Conservation (phyloP, 139 green algal genomes). For the Limnomonas spitsbergensis region DNA sequence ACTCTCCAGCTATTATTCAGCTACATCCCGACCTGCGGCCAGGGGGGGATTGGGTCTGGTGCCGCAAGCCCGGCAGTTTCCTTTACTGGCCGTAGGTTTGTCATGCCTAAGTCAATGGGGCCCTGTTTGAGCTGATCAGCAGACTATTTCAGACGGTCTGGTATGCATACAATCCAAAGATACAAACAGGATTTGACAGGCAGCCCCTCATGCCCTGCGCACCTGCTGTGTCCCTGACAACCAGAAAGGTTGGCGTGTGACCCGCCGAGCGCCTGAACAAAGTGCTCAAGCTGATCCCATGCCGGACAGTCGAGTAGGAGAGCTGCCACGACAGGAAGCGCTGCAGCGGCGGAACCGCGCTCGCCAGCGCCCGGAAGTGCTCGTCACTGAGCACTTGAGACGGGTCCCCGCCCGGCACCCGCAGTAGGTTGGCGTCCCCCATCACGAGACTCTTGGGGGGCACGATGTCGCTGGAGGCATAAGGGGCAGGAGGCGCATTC, state of each 20-base stretch:
- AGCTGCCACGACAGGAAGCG: constrained; percentile 29
- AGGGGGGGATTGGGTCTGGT: too few species aligned
- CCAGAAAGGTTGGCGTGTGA: constrained; percentile 31
- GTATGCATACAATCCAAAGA: too few species aligned
- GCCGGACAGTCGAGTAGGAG: constrained; percentile 28
- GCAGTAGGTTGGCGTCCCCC: constrained; percentile 2
- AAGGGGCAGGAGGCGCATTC: background rate
- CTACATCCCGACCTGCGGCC: too few species aligned
- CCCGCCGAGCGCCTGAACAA: constrained; percentile 46
- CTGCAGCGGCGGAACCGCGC: constrained; percentile 27
- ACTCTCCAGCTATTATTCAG: too few species aligned
- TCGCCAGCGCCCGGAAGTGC: constrained; percentile 20
- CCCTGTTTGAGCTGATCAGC: too few species aligned
- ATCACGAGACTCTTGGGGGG: constrained; percentile 16
- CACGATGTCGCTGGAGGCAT: constrained; percentile 11
- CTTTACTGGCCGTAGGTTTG: too few species aligned
- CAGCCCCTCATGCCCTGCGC: too few species aligned
- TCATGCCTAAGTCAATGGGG: background rate
- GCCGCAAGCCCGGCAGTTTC: too few species aligned
- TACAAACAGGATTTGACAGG: too few species aligned
- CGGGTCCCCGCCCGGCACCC: constrained; percentile 17
- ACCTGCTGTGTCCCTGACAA: constrained; percentile 44
- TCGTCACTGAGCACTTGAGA: background rate
- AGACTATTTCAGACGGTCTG: too few species aligned
- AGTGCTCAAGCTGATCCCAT: constrained; percentile 71